phyloP scores from a whole-genome alignment of 148 eudicot genomes.

The Limonium bicolor region DNA sequence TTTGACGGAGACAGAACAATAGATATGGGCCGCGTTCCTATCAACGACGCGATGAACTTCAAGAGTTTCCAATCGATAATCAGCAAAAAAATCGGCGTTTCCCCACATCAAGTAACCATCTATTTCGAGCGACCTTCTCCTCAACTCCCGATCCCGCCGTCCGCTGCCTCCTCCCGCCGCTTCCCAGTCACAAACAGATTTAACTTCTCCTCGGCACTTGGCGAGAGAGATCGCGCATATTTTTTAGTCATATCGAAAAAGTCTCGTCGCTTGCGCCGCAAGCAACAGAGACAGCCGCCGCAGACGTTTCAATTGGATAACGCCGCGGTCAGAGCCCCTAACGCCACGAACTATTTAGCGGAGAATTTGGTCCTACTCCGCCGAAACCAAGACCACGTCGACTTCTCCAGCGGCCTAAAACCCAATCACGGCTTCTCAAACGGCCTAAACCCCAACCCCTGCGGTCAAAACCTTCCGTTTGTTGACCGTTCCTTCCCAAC shows the following conservation, averaged over 20 bases:
- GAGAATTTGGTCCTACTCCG: constrained; percentile 14
- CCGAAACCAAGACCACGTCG: too few species aligned
- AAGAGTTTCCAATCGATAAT: constrained; percentile 36
- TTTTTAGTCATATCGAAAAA: constrained; percentile 49
- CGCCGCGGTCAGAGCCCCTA: neutral
- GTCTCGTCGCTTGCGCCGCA: constrained; percentile 25
- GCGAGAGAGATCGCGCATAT: constrained; percentile 9
- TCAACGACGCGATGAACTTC: constrained; percentile 29
- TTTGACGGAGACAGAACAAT: constrained; percentile 58
- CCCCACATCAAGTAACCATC: constrained; percentile 57
- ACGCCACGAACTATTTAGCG: constrained; percentile 3
- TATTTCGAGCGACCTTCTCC: constrained; percentile 20
- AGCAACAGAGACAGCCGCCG: constrained; percentile 4
- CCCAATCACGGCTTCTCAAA: too few species aligned
- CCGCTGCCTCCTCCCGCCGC: constrained; percentile 16
- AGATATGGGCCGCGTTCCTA: constrained; percentile 25
- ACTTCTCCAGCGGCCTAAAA: too few species aligned
- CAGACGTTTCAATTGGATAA: too few species aligned
- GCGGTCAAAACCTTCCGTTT: too few species aligned
- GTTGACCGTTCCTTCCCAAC: too few species aligned
- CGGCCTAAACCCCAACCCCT: too few species aligned
- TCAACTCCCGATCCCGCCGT: neutral
- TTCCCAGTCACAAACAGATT: constrained; percentile 41
- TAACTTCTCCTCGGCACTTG: constrained; percentile 23
- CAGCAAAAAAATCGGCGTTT: constrained; percentile 38